phyloP scores from a whole-genome alignment of 495 filamentous ascomycete genomes.

The Lasiosphaeria ovina region DNA sequence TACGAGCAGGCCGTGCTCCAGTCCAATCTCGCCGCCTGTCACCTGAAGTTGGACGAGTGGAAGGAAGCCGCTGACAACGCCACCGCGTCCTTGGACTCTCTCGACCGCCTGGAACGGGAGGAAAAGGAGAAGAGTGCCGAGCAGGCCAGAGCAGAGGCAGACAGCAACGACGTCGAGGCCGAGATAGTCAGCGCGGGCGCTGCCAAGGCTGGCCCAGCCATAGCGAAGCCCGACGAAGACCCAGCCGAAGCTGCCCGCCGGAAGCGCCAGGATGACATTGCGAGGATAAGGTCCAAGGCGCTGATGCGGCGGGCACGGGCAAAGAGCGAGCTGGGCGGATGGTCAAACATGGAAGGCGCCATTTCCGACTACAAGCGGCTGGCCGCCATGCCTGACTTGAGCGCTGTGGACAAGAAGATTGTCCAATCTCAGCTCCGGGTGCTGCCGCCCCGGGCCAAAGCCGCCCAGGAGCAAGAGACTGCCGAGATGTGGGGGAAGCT shows the following conservation, averaged over 20 bases:
- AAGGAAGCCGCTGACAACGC: constrained; percentile 77
- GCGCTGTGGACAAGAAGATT: constrained; percentile 60
- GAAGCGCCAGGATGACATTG: constrained; percentile 58
- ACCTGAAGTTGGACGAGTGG: constrained; percentile 84
- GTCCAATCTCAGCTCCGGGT: constrained; percentile 62
- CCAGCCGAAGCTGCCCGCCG: constrained; percentile 24
- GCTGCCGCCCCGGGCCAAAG: constrained; percentile 65
- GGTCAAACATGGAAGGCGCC: constrained; percentile 79
- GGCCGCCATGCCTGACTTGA: constrained; percentile 55
- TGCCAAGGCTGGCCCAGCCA: constrained; percentile 44
- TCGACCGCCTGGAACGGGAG: constrained; percentile 56
- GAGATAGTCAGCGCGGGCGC: constrained; percentile 54
- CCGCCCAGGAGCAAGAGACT: constrained; percentile 81
- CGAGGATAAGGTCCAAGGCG: constrained; percentile 79
- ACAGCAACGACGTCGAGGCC: constrained; percentile 59
- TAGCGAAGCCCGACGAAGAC: constrained; percentile 38
- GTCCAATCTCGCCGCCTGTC: constrained; percentile 87
- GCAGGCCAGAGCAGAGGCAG: constrained; percentile 35
- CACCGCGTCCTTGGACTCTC: constrained; percentile 65
- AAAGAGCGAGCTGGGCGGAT: constrained; percentile 65
- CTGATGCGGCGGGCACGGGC: constrained; percentile 82
- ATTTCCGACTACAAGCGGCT: constrained; percentile 71
- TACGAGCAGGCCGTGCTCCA: constrained; percentile 85
- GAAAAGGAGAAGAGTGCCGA: constrained; percentile 15
- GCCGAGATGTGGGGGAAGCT: constrained; percentile 95